Evolutionary conservation across 106 monocot genomes (phyloP).

Genomic region (Dendrobium chrysotoxum): DNA sequence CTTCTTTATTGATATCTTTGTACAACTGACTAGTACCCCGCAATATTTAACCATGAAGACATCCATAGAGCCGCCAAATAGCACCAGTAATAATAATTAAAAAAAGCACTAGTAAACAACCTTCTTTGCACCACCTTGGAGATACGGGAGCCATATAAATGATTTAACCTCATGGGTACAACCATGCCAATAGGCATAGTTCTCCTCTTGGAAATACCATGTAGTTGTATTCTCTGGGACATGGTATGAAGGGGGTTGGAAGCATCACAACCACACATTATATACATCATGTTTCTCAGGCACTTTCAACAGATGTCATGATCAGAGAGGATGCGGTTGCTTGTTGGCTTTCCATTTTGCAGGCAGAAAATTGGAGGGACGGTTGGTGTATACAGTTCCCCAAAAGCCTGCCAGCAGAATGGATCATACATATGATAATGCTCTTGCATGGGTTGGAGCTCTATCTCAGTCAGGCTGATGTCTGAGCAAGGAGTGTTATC

Average conservation of each 20-base stretch:
- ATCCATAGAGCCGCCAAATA: background rate
- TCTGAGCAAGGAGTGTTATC: constrained; percentile 71
- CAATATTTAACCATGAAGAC: constrained; percentile 1
- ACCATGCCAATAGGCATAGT: background rate
- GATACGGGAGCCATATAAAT: background rate
- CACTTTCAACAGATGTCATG: constrained; percentile 51
- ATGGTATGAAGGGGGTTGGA: constrained; percentile 2
- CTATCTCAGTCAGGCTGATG: constrained; percentile 48
- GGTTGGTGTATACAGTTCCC: constrained; percentile 49
- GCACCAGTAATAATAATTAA: background rate
- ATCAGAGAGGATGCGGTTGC: constrained; percentile 50
- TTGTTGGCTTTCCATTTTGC: constrained; percentile 68
- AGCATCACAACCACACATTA: constrained; percentile 3
- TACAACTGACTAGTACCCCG: background rate
- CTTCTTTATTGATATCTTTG: background rate
- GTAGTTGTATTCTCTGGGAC: background rate
- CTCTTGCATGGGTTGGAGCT: constrained; percentile 56
- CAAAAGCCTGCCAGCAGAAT: constrained; percentile 82
- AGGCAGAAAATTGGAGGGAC: constrained; percentile 65
- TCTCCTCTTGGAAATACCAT: background rate
- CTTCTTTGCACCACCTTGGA: background rate
- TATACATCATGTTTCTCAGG: background rate
- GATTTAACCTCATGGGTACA: background rate
- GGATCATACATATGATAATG: constrained; percentile 63
- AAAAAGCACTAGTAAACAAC: background rate